Percentiles rank a stretch among this genome's conserved stretches.
phyloP scores from a whole-genome alignment of 805 yeast species.

The Kodamaea laetipori region DNA sequence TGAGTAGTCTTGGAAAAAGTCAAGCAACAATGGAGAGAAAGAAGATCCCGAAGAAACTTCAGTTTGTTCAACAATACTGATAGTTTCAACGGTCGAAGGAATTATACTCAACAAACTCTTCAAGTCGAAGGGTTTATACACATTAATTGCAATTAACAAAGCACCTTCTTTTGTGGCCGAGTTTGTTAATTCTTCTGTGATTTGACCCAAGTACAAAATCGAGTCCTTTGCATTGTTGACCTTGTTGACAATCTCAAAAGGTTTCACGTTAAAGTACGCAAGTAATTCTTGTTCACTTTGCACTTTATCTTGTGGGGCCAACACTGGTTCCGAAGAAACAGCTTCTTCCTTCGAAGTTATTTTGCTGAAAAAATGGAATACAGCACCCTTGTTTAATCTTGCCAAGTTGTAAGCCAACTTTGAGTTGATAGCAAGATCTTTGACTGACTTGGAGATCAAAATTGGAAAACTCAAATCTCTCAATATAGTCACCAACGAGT shows the following conservation, averaged over 20 bases:
- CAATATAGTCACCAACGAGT: conserved; percentile 65
- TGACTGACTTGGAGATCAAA: conserved; percentile 63
- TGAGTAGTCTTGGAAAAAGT: conserved; percentile 64
- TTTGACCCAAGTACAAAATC: conserved; percentile 65
- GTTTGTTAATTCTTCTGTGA: conserved; percentile 44
- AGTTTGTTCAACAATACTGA: conserved; percentile 72
- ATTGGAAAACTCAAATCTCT: conserved; percentile 68
- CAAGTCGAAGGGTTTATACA: conserved; percentile 73
- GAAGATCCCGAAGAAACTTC: conserved; percentile 28
- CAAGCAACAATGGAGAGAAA: conserved; percentile 74
- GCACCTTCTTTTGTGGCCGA: conserved; percentile 41
- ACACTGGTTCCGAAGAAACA: conserved; percentile 8
- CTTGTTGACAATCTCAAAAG: conserved; percentile 34
- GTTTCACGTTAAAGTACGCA: conserved; percentile 25
- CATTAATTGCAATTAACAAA: conserved; percentile 58
- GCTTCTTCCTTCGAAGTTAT: conserved; percentile 15
- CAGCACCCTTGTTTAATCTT: conserved; percentile 50
- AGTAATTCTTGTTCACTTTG: conserved; percentile 20
- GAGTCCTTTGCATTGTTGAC: conserved; percentile 46
- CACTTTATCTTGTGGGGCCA: conserved; percentile 12
- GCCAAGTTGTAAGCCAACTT: conserved; percentile 62
- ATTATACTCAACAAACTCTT: conserved; percentile 49
- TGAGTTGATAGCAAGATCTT: conserved; percentile 56
- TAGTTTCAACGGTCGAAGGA: conserved; percentile 55
- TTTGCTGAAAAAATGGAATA: conserved; percentile 62